Evolutionary conservation across 805 yeast genomes (phyloP).

Genomic region (Starmerella sirachaensis): DNA sequence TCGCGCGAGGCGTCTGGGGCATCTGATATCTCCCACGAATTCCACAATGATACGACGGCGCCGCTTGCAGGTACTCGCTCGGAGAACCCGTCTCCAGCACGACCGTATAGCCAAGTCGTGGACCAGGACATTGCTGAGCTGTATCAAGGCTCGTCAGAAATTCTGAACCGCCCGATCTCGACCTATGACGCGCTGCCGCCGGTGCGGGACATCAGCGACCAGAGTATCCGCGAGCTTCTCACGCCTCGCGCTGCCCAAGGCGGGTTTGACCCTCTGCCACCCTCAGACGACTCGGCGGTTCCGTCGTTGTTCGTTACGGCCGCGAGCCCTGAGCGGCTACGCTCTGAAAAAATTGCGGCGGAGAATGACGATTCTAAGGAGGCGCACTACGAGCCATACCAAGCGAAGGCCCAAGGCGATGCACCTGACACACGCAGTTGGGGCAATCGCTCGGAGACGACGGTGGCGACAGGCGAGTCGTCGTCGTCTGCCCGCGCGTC

Average conservation of each 20-base stretch:
- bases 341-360: not conserved
- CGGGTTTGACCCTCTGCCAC: constrained; percentile 5
- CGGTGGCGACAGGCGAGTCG: no score
- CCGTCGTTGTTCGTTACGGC: constrained; percentile 13
- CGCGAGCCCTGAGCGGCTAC: constrained; percentile 12
- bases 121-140: constrained; percentile 27
- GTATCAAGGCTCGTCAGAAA: constrained; percentile 25
- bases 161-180: constrained; percentile 25
- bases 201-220: constrained; percentile 18
- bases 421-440: no score
- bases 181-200: constrained; percentile 21
- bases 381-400: not conserved
- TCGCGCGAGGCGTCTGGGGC: constrained; percentile 8
- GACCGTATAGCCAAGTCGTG: constrained; percentile 14
- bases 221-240: constrained; percentile 21
- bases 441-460: no score
- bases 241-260: constrained; percentile 19
- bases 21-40: not conserved
- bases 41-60: not conserved
- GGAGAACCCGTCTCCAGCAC: not conserved
- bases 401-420: not conserved
- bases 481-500: no score
- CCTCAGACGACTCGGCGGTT: not conserved
- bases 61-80: not conserved
- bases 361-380: not conserved